phyloP scores from a whole-genome alignment of 306 rosid genomes.

The Pyrus bretschneideri region DNA sequence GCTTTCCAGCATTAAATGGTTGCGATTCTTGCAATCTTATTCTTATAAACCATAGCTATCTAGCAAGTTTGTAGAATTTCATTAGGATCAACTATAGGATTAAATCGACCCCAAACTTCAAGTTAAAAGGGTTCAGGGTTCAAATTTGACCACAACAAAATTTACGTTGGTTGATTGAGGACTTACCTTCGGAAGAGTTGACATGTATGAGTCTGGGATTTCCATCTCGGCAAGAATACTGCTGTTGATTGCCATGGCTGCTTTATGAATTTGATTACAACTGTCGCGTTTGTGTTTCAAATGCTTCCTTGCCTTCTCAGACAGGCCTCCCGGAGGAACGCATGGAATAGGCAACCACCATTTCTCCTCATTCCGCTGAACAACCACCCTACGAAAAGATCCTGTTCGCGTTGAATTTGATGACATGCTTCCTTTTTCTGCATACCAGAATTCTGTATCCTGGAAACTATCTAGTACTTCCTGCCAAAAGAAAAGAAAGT shows the following conservation, averaged over 20 bases:
- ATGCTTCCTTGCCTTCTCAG: slow-evolving; percentile 64
- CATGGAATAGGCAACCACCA: slow-evolving; percentile 99
- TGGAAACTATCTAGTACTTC: slow-evolving; percentile 77
- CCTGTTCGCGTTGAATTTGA: slow-evolving; percentile 52
- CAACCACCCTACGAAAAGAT: slow-evolving; percentile 61
- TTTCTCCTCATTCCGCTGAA: slow-evolving; percentile 77
- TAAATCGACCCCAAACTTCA: not conserved
- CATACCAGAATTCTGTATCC: slow-evolving; percentile 84
- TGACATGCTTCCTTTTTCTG: slow-evolving; percentile 77
- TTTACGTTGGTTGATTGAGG: not conserved
- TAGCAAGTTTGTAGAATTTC: too few relatives aligned
- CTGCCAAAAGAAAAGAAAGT: slow-evolving; percentile 29
- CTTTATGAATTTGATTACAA: slow-evolving; percentile 88
- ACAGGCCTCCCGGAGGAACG: slow-evolving; percentile 59
- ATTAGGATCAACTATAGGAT: not conserved
- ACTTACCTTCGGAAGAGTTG: slow-evolving; percentile 84
- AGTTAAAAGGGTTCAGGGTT: not conserved
- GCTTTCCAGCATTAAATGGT: not conserved
- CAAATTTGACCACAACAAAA: not conserved
- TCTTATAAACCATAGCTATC: too few relatives aligned
- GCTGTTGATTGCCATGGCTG: slow-evolving; percentile 93
- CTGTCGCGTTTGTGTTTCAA: slow-evolving; percentile 68
- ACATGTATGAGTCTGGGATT: slow-evolving; percentile 66
- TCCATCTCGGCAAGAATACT: slow-evolving; percentile 87
- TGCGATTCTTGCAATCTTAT: not conserved